Conservation (phyloP, 1,284 basidiomycete species). For the Tylopilus sp. region DNA sequence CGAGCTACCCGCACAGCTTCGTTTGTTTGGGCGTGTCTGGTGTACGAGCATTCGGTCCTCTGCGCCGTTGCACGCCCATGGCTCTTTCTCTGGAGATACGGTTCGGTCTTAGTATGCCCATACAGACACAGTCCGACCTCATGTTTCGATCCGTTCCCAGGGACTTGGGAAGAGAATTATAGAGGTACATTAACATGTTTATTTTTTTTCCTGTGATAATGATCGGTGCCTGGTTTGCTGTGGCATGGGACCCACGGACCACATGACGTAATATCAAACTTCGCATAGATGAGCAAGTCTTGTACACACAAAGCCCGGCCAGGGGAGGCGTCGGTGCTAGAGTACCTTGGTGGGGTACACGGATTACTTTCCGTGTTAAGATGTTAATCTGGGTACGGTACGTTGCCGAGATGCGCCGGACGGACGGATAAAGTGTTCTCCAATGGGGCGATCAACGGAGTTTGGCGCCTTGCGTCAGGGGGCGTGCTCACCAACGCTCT, state of each 20-base stretch:
- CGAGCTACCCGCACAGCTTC: not conserved
- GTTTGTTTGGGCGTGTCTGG: not conserved
- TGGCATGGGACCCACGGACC: not conserved
- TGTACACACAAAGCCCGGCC: not conserved
- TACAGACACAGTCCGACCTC: not conserved
- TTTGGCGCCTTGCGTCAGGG: not conserved
- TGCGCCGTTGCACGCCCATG: not conserved
- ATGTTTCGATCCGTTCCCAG: not conserved
- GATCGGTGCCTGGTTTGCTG: conserved; percentile 8
- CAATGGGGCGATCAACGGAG: not conserved
- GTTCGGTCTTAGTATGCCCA: not conserved
- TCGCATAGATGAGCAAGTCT: not conserved
- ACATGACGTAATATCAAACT: not conserved
- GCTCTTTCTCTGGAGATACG: not conserved
- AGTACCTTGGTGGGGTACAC: not conserved
- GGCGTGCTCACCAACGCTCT: not conserved
- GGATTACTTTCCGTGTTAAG: not conserved
- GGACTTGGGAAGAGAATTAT: not conserved
- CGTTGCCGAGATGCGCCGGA: not conserved
- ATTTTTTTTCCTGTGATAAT: not conserved
- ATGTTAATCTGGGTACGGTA: not conserved
- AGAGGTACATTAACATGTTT: not conserved
- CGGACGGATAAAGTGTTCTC: not conserved
- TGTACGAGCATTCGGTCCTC: not conserved
- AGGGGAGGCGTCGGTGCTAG: conserved; percentile 3